Conservation (phyloP, 768 basidiomycete species). For the Collybia mongolica region DNA sequence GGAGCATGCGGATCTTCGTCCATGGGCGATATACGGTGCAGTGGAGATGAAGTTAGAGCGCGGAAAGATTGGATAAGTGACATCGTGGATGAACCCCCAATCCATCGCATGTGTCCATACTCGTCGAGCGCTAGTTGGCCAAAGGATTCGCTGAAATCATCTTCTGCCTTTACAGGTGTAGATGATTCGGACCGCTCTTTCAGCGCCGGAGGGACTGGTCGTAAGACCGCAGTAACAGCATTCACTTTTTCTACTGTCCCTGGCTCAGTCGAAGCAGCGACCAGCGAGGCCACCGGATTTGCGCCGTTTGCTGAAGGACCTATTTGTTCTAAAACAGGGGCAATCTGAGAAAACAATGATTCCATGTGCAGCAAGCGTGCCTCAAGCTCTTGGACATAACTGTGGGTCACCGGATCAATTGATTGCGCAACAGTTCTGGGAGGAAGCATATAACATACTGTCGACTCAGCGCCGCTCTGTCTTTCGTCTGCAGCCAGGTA, state of each 20-base stretch:
- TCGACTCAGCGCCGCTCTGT: slow-evolving; percentile 85
- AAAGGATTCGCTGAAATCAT: slow-evolving; percentile 82
- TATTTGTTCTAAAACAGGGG: slow-evolving; percentile 75
- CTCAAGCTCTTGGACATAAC: slow-evolving; percentile 92
- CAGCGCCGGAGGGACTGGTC: slow-evolving; percentile 32
- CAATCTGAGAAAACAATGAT: slow-evolving; percentile 77
- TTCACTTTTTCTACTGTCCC: slow-evolving; percentile 28
- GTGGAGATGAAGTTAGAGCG: slow-evolving; percentile 68
- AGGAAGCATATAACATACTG: slow-evolving; percentile 55
- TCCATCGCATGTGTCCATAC: slow-evolving; percentile 90
- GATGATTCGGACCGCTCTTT: slow-evolving; percentile 33
- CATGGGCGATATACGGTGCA: slow-evolving; percentile 79
- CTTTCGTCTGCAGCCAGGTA: slow-evolving; percentile 90
- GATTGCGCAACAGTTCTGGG: slow-evolving; percentile 5
- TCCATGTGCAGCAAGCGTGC: slow-evolving; percentile 88
- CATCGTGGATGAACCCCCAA: slow-evolving; percentile 90
- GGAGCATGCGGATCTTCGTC: slow-evolving; percentile 81
- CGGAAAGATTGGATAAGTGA: slow-evolving; percentile 88
- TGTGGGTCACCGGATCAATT: slow-evolving; percentile 26
- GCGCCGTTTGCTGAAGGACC: slow-evolving; percentile 50
- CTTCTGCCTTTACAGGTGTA: slow-evolving; percentile 55
- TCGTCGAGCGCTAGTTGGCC: slow-evolving; percentile 88
- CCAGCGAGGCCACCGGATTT: slow-evolving; percentile 28
- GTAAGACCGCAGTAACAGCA: slow-evolving; percentile 32
- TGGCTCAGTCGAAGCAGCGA: slow-evolving; percentile 28